Conservation (phyloP, 2,329 filamentous ascomycete genomes). For the Colletotrichum gloeosporioides region DNA sequence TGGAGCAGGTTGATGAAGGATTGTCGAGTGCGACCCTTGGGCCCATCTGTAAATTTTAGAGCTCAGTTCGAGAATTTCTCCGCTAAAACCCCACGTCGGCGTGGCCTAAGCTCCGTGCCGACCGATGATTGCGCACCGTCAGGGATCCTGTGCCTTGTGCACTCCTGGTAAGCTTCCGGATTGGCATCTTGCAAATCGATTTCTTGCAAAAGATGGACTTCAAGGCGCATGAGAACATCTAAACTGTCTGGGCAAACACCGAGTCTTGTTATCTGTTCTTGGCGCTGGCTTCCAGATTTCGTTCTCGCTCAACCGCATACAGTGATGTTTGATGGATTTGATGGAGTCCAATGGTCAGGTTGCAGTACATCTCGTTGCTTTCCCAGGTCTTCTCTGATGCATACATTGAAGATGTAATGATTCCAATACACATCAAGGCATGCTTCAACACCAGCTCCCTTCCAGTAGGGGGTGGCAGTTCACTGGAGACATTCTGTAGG, state of each 20-base stretch:
- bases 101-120: slow-evolving; percentile 20
- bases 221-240: not conserved
- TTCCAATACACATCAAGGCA: not conserved
- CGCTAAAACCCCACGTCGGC: slow-evolving; percentile 20
- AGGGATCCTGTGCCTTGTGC: not conserved
- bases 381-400: not conserved
- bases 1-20: slow-evolving; percentile 3
- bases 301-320: not conserved
- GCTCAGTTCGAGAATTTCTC: slow-evolving; percentile 7
- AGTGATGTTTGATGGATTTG: not conserved
- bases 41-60: slow-evolving; percentile 13
- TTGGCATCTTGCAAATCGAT: not conserved
- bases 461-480: not conserved
- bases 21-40: not conserved
- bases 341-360: not conserved
- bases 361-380: not conserved
- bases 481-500: not conserved
- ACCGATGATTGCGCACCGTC: not conserved
- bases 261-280: not conserved
- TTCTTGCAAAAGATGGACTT: not conserved
- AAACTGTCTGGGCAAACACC: too few relatives aligned
- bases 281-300: fast-evolving
- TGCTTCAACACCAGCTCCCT: not conserved
- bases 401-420: not conserved
- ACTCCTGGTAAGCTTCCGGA: not conserved